phyloP scores from a whole-genome alignment of 768 basidiomycete genomes.

The Tricholoma saponaceum region DNA sequence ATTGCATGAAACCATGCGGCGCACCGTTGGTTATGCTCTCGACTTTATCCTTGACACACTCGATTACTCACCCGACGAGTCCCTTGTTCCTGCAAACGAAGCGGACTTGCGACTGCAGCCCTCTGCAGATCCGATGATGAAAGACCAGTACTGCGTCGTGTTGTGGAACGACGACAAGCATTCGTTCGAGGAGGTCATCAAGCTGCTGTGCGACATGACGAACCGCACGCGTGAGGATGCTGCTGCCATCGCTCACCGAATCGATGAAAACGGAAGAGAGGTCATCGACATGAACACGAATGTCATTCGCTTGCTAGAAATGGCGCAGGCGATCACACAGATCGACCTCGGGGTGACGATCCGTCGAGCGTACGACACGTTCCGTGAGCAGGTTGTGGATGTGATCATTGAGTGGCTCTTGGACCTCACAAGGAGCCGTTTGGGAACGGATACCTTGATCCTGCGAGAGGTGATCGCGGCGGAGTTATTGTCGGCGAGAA shows the following conservation, averaged over 20 bases:
- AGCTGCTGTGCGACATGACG: conserved; percentile 58
- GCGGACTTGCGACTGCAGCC: conserved; percentile 70
- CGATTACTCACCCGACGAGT: conserved; percentile 78
- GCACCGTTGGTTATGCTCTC: conserved; percentile 71
- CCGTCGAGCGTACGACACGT: conserved; percentile 81
- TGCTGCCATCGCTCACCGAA: conserved; percentile 44
- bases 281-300: conserved; percentile 74
- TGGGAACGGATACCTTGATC: conserved; percentile 62
- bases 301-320: conserved; percentile 57
- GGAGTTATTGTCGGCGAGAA: conserved; percentile 62
- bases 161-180: conserved; percentile 99
- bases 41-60: conserved; percentile 84
- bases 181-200: conserved; percentile 83
- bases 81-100: conserved; percentile 59
- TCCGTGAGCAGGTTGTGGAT: conserved; percentile 78
- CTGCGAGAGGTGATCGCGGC: conserved; percentile 71
- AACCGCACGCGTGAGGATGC: conserved; percentile 56
- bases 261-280: conserved; percentile 80
- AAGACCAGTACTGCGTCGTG: conserved; percentile 76
- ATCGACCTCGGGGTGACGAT: conserved; percentile 93
- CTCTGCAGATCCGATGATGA: conserved; percentile 73
- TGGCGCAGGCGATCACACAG: conserved; percentile 73
- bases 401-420: conserved; percentile 86
- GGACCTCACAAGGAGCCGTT: conserved; percentile 69
- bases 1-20: conserved; percentile 68